phyloP scores from a whole-genome alignment of 2,329 filamentous ascomycete genomes.

The Verticillium albo-atrum region DNA sequence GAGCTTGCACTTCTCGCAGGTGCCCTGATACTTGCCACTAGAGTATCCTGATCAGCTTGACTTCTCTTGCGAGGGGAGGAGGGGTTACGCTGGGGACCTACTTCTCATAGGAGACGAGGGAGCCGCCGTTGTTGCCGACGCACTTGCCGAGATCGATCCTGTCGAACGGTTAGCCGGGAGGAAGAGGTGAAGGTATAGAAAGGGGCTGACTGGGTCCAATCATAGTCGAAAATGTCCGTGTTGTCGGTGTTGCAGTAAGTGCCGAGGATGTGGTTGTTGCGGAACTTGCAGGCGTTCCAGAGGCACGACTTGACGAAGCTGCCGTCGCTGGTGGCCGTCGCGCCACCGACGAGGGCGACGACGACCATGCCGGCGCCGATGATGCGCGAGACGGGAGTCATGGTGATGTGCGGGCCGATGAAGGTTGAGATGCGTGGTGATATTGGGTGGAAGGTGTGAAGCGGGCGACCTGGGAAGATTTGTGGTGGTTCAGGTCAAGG shows the following conservation, averaged over 20 bases:
- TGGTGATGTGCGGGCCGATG: background rate
- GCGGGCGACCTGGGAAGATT: too few species aligned
- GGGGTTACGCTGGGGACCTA: too few species aligned
- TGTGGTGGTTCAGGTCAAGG: too few species aligned
- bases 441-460: background rate
- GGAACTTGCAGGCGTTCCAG: constrained; percentile 2
- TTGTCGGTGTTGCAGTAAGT: constrained; percentile 4
- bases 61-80: too few species aligned
- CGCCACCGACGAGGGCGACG: background rate
- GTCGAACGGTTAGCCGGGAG: background rate
- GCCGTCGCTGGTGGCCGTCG: background rate
- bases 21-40: background rate
- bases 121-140: background rate
- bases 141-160: constrained; percentile 2
- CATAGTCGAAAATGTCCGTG: background rate
- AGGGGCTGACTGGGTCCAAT: background rate
- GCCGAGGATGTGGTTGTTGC: background rate
- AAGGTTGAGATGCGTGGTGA: background rate
- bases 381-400: background rate
- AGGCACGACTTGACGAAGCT: background rate
- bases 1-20: constrained; percentile 1
- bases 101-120: background rate
- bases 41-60: too few species aligned
- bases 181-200: background rate
- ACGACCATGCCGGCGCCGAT: background rate